Percentiles rank a stretch among this genome's conserved stretches.
Evolutionary conservation across 1,284 basidiomycete species (phyloP).

Genomic region (Rhodotorula glutinis): DNA sequence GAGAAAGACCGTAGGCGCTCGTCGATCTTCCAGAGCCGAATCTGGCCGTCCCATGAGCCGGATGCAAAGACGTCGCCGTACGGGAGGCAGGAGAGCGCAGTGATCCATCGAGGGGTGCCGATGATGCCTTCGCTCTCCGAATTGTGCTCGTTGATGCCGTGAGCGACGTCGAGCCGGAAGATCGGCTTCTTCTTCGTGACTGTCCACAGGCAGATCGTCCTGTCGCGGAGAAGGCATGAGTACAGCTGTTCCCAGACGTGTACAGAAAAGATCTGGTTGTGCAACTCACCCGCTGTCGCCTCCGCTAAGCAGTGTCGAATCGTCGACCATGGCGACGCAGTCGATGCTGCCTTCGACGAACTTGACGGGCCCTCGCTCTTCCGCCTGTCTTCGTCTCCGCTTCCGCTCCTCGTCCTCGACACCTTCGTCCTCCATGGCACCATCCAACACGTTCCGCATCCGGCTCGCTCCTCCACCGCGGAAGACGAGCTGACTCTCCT

Average conservation of each 20-base stretch:
- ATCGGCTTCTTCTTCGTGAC: conserved; percentile 95
- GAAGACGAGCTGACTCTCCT: conserved; percentile 94
- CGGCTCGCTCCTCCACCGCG: conserved; percentile 81
- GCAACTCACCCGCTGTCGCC: conserved; percentile 83
- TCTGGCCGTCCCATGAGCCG: conserved; percentile 85
- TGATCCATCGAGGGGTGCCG: conserved; percentile 83
- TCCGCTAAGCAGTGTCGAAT: conserved; percentile 84
- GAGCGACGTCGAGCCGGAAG: conserved; percentile 76
- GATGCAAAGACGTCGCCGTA: conserved; percentile 91
- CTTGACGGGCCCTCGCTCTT: conserved; percentile 52
- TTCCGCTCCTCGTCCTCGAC: conserved; percentile 53
- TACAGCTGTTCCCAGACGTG: neutral
- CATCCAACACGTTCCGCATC: conserved; percentile 74
- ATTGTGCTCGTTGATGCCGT: conserved; percentile 71
- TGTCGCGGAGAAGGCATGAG: conserved; percentile 45
- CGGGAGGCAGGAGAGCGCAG: conserved; percentile 70
- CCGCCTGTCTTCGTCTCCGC: conserved; percentile 46
- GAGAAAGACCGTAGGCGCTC: conserved; percentile 70
- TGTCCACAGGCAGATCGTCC: conserved; percentile 85
- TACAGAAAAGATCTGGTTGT: too few species aligned
- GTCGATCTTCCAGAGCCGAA: conserved; percentile 87
- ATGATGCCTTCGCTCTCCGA: conserved; percentile 72
- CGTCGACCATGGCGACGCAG: conserved; percentile 89
- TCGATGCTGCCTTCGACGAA: conserved; percentile 90
- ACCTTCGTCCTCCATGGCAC: conserved; percentile 63